These are phyloP conservation scores for Senna tora DNA, from an alignment of 306 rosid genomes.

Conservation along the genomic window DNA sequence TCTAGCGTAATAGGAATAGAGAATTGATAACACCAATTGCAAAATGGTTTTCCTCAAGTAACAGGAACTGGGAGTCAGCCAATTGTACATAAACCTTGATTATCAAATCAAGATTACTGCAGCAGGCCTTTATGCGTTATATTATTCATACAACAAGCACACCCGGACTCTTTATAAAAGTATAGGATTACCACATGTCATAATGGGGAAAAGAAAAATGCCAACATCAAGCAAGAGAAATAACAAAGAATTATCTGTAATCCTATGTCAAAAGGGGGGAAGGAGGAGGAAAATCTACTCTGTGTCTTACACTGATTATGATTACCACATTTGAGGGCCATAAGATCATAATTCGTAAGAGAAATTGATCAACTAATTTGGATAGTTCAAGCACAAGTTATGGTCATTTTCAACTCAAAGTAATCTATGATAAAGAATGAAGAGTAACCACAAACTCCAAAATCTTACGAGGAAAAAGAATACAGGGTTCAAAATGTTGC, in stretches of 20 bases:
- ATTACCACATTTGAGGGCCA: conserved; percentile 1
- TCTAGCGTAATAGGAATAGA: background rate
- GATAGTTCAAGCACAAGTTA: conserved; percentile 1
- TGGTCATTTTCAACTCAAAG: conserved; percentile 12
- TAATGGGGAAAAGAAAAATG: background rate
- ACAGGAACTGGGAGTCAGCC: background rate
- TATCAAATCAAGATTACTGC: conserved; percentile 11
- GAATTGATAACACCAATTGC: background rate
- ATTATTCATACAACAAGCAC: background rate
- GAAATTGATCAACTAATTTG: conserved; percentile 1
- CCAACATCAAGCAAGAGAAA: background rate
- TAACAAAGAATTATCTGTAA: conserved; percentile 10
- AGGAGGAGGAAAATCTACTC: background rate
- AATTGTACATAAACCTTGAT: conserved; percentile 20
- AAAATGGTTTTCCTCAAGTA: conserved; percentile 14
- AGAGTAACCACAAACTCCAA: background rate
- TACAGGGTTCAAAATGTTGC: conserved; percentile 9
- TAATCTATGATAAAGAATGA: background rate
- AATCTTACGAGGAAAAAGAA: background rate
- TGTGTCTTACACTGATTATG: background rate
- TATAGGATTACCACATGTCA: background rate
- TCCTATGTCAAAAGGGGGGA: background rate
- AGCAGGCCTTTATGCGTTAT: conserved; percentile 21
- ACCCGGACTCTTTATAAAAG: background rate
- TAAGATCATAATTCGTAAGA: conserved; percentile 4